Evolutionary conservation across 768 basidiomycete species (phyloP).

Genomic region (Clitopilus passeckerianus): DNA sequence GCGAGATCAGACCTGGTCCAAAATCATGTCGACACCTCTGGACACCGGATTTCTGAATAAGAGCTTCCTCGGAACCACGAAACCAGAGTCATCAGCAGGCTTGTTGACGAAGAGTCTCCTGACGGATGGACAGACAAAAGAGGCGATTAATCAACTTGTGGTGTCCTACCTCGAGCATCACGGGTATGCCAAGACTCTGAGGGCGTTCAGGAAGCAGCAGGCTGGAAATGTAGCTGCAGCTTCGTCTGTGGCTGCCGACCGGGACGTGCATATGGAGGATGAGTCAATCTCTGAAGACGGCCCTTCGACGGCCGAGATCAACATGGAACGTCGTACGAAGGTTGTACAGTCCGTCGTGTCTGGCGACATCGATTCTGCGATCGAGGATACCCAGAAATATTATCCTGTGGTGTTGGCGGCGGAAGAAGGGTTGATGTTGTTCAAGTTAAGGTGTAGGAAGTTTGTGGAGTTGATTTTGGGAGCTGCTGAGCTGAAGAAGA

Average conservation of each 20-base stretch:
- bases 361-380: conserved; percentile 69
- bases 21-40: conserved; percentile 55
- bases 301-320: conserved; percentile 30
- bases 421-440: conserved; percentile 67
- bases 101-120: conserved; percentile 19
- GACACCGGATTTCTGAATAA: conserved; percentile 29
- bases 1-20: conserved; percentile 60
- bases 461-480: conserved; percentile 80
- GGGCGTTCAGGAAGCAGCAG: conserved; percentile 54
- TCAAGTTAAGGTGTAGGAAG: conserved; percentile 80
- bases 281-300: conserved; percentile 10
- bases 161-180: conserved; percentile 80
- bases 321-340: conserved; percentile 63
- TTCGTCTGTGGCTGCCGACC: conserved; percentile 3
- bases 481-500: conserved; percentile 65
- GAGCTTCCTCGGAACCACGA: conserved; percentile 14
- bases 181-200: conserved; percentile 71
- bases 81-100: conserved; percentile 11
- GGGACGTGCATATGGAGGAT: conserved; percentile 47
- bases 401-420: conserved; percentile 63
- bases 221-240: conserved; percentile 9
- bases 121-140: conserved; percentile 49
- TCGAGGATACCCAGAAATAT: conserved; percentile 47
- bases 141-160: conserved; percentile 68
- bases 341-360: conserved; percentile 64